phyloP scores from a whole-genome alignment of 495 filamentous ascomycete genomes.

The Penicillium parvum region DNA sequence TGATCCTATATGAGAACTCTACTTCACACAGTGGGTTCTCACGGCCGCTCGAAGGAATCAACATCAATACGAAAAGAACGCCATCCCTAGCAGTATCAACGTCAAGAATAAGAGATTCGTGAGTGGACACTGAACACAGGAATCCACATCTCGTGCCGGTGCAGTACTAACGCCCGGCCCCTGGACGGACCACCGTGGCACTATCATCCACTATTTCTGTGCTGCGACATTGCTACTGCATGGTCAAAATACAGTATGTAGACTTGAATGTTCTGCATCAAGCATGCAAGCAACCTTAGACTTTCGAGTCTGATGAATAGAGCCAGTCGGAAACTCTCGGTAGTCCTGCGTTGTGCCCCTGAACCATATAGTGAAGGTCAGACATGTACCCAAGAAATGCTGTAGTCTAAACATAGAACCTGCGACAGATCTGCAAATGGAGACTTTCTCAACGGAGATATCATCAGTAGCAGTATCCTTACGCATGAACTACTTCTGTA shows the following conservation, averaged over 20 bases:
- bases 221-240: slow-evolving; percentile 24
- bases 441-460: too few relatives aligned
- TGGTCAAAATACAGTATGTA: background rate
- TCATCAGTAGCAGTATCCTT: too few relatives aligned
- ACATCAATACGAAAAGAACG: too few relatives aligned
- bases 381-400: slow-evolving; percentile 10
- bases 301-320: slow-evolving; percentile 3
- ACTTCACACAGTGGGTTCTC: too few relatives aligned
- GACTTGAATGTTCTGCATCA: slow-evolving; percentile 20
- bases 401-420: too few relatives aligned
- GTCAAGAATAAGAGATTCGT: background rate
- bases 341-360: slow-evolving; percentile 14
- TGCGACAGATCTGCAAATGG: too few relatives aligned
- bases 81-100: too few relatives aligned
- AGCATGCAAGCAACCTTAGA: slow-evolving; percentile 4
- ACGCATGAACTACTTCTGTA: too few relatives aligned
- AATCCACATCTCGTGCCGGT: too few relatives aligned
- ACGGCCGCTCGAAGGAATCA: too few relatives aligned
- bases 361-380: slow-evolving; percentile 14
- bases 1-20: too few relatives aligned
- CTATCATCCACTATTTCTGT: slow-evolving; percentile 11
- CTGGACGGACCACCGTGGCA: slow-evolving; percentile 5
- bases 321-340: slow-evolving; percentile 10
- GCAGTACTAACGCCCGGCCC: slow-evolving; percentile 7
- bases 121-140: too few relatives aligned